phyloP scores from a whole-genome alignment of 176 grass and related monocot species.

The Aegilops longissima region DNA sequence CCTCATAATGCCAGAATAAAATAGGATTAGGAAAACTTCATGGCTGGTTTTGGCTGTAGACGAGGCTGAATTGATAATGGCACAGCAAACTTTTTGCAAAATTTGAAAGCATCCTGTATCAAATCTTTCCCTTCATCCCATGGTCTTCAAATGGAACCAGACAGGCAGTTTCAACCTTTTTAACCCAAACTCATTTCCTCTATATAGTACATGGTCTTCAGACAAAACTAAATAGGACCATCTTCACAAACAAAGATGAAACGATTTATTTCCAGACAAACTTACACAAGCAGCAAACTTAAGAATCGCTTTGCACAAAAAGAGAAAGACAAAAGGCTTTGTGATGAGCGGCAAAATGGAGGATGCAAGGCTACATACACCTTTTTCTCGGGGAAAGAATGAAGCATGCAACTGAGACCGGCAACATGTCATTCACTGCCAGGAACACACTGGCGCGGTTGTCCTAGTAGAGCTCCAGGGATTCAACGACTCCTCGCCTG shows the following conservation, averaged over 20 bases:
- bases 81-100: not conserved
- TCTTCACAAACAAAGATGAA: not conserved
- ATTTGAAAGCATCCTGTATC: not conserved
- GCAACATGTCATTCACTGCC: not conserved
- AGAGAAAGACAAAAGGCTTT: slow-evolving; percentile 2
- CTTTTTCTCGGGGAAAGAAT: not conserved
- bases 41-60: not conserved
- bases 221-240: not conserved
- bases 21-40: too few relatives aligned
- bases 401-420: not conserved
- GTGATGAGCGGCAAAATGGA: not conserved
- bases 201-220: not conserved
- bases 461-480: slow-evolving; percentile 64
- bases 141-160: not conserved
- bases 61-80: not conserved
- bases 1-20: not conserved
- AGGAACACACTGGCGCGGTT: not conserved
- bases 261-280: not conserved
- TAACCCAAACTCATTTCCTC: not conserved
- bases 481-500: slow-evolving; percentile 91
- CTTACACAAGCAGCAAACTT: slow-evolving; percentile 2
- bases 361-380: not conserved
- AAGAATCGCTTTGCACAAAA: slow-evolving; percentile 38
- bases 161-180: not conserved
- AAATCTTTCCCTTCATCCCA: not conserved